Evolutionary conservation across 345 rosid species (phyloP).

Genomic region (Eutrema heterophyllum): DNA sequence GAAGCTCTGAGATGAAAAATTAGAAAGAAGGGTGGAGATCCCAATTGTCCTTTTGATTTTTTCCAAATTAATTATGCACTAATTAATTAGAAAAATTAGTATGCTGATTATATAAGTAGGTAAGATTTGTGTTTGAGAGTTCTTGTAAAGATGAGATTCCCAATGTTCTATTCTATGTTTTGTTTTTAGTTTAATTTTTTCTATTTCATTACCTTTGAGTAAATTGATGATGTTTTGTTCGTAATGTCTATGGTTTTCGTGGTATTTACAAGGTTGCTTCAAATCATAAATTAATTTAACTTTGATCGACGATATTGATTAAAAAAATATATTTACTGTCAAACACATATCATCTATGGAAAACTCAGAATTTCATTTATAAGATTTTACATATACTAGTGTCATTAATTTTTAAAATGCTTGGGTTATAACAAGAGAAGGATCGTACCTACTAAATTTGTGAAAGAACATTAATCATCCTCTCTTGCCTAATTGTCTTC

Average conservation of each 20-base stretch:
- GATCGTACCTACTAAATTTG: no score
- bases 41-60: slow-evolving; percentile 14
- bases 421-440: background rate
- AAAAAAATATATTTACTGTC: no score
- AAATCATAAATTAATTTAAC: background rate
- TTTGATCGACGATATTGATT: no score
- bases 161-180: slow-evolving; percentile 6
- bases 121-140: slow-evolving; percentile 2
- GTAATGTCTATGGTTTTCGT: background rate
- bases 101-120: slow-evolving; percentile 14
- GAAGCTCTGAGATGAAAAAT: slow-evolving; percentile 40
- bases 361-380: background rate
- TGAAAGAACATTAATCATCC: no score
- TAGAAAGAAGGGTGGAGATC: background rate
- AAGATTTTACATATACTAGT: background rate
- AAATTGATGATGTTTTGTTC: no score
- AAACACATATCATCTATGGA: background rate
- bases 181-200: background rate
- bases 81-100: slow-evolving; percentile 22
- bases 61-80: slow-evolving; percentile 3
- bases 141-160: slow-evolving; percentile 22
- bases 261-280: background rate
- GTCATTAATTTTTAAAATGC: no score
- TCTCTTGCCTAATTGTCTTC: no score
- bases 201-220: background rate